phyloP scores from a whole-genome alignment of 169 alveolate genomes.

The Babesia sp. region DNA sequence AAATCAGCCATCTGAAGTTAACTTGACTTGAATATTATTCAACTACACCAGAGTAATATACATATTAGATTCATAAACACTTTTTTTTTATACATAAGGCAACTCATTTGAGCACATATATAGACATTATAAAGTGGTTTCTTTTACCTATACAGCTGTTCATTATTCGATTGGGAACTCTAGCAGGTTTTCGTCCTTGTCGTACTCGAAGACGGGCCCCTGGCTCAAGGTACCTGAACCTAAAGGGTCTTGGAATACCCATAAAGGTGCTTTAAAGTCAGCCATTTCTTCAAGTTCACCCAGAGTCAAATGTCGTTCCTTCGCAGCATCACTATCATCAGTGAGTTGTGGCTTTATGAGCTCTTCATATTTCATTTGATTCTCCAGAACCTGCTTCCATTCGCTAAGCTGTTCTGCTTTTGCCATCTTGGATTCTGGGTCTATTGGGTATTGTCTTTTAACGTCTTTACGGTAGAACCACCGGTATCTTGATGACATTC shows the following conservation, averaged over 20 bases:
- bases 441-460: slow-evolving; percentile 79
- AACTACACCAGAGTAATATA: too few relatives aligned
- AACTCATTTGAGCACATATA: not conserved
- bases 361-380: slow-evolving; percentile 32
- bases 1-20: not conserved
- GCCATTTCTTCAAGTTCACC: slow-evolving; percentile 17
- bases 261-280: slow-evolving; percentile 54
- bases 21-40: too few relatives aligned
- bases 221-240: slow-evolving; percentile 64
- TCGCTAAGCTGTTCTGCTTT: slow-evolving; percentile 69
- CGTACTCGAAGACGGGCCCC: slow-evolving; percentile 34
- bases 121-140: not conserved
- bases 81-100: not conserved
- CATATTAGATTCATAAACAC: not conserved
- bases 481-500: slow-evolving; percentile 65
- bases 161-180: slow-evolving; percentile 22
- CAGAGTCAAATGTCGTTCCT: not conserved
- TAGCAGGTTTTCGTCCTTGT: slow-evolving; percentile 29
- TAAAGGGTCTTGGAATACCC: slow-evolving; percentile 67
- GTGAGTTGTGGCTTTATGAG: slow-evolving; percentile 6
- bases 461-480: slow-evolving; percentile 82
- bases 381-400: slow-evolving; percentile 47
- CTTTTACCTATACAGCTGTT: not conserved
- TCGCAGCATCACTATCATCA: slow-evolving; percentile 15
- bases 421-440: slow-evolving; percentile 78